Conservation (phyloP, 805 yeast genomes). For the Metschnikowia gelsemii region DNA sequence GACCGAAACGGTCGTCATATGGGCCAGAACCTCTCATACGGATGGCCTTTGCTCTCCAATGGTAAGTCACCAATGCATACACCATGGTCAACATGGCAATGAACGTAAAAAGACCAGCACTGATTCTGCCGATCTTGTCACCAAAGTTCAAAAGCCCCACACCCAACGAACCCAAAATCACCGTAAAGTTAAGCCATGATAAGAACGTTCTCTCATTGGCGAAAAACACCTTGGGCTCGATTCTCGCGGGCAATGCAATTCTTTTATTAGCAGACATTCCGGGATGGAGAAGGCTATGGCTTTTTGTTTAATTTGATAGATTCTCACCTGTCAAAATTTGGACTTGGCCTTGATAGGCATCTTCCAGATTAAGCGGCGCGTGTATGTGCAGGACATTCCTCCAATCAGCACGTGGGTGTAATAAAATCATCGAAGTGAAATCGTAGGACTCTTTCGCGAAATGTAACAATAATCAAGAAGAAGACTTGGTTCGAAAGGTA, state of each 20-base stretch:
- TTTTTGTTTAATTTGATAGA: not conserved
- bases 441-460: too few species aligned
- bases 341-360: too few species aligned
- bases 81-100: slow-evolving; percentile 98
- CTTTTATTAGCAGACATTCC: slow-evolving; percentile 54
- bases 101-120: slow-evolving; percentile 91
- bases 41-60: slow-evolving; percentile 99
- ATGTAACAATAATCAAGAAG: too few species aligned
- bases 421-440: too few species aligned
- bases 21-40: slow-evolving; percentile 98
- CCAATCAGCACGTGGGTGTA: slow-evolving; percentile 8
- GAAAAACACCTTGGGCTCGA: slow-evolving; percentile 97
- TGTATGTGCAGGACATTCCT: slow-evolving; percentile 1
- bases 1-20: slow-evolving; percentile 98
- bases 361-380: slow-evolving; percentile 1
- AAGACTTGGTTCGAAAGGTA: not conserved
- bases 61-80: slow-evolving; percentile 92
- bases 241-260: slow-evolving; percentile 96
- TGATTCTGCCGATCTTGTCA: slow-evolving; percentile 85
- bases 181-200: slow-evolving; percentile 99
- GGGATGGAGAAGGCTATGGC: not conserved
- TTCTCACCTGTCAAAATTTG: too few species aligned
- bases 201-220: slow-evolving; percentile 98
- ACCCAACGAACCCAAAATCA: slow-evolving; percentile 92
- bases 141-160: slow-evolving; percentile 96